These are phyloP conservation scores for Erodium trifolium DNA, from an alignment of 441 rosid species.

Conservation along the genomic window DNA sequence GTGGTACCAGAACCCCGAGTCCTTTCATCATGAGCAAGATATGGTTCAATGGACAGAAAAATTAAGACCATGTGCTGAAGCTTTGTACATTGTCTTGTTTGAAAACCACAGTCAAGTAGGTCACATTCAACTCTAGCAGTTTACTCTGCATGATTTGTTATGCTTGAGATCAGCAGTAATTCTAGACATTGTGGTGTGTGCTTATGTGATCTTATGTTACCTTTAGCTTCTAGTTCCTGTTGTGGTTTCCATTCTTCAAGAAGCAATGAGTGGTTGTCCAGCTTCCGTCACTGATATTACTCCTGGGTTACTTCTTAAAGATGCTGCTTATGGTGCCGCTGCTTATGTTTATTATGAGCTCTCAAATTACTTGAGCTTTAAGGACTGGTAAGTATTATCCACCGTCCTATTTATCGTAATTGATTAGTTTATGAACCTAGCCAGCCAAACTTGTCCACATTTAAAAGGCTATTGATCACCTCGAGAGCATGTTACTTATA, in stretches of 20 bases:
- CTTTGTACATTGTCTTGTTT: conserved; percentile 91
- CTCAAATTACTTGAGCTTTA: conserved; percentile 87
- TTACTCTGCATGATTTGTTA: conserved; percentile 9
- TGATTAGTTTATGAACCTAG: conserved; percentile 2
- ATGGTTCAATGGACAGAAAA: conserved; percentile 99
- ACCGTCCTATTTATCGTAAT: conserved; percentile 6
- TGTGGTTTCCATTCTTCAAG: conserved; percentile 90
- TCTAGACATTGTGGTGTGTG: conserved; percentile 15
- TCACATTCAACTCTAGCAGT: conserved; percentile 23
- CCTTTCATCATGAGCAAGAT: conserved; percentile 99
- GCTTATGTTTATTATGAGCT: conserved; percentile 99
- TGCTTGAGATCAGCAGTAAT: conserved; percentile 12
- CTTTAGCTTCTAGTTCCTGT: conserved; percentile 82
- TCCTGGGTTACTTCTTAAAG: conserved; percentile 84
- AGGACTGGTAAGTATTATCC: conserved; percentile 62
- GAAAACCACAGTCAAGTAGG: conserved; percentile 94
- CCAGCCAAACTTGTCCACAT: background rate
- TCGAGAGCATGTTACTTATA: background rate
- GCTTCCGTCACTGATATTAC: conserved; percentile 72
- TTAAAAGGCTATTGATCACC: conserved; percentile 13
- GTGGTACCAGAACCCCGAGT: conserved; percentile 88
- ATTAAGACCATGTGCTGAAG: conserved; percentile 97
- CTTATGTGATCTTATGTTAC: conserved; percentile 24
- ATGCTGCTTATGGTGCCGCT: conserved; percentile 96
- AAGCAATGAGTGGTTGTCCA: conserved; percentile 88